Percentiles rank a stretch among this genome's conserved stretches.
Conservation (phyloP, 2,329 filamentous ascomycete genomes). For the Botrytis hyacinthi region DNA sequence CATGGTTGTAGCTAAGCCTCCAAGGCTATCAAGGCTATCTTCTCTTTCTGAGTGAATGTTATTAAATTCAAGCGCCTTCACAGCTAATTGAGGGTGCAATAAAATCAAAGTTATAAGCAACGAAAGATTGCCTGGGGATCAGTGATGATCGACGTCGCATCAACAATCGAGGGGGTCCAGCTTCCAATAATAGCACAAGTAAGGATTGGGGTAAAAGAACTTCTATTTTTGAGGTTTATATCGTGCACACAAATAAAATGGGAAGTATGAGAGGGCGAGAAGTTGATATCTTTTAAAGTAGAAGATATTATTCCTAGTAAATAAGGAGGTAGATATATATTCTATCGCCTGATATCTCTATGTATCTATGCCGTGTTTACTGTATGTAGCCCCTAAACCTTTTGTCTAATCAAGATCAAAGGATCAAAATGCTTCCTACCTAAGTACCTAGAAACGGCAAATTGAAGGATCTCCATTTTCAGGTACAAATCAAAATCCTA, state of each 20-base stretch:
- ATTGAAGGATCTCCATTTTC: constrained; percentile 10
- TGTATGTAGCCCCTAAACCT: neutral
- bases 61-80: neutral
- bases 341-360: neutral
- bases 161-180: constrained; percentile 4
- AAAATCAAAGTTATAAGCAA: neutral
- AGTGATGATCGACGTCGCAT: constrained; percentile 12
- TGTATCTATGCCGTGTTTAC: neutral
- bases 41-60: neutral
- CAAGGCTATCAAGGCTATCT: neutral
- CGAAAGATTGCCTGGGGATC: neutral
- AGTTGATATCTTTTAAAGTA: neutral
- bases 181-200: constrained; percentile 9
- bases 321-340: neutral
- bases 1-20: constrained; percentile 12
- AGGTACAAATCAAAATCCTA: neutral
- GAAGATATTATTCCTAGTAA: neutral
- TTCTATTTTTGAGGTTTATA: neutral
- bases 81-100: neutral
- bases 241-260: neutral
- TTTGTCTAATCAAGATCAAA: neutral
- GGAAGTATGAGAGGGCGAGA: neutral
- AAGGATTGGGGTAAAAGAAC: neutral
- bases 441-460: neutral
- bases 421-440: neutral